These are phyloP conservation scores for Neurospora sp. DNA, from an alignment of 2,329 filamentous ascomycete genomes.

Conservation along the genomic window DNA sequence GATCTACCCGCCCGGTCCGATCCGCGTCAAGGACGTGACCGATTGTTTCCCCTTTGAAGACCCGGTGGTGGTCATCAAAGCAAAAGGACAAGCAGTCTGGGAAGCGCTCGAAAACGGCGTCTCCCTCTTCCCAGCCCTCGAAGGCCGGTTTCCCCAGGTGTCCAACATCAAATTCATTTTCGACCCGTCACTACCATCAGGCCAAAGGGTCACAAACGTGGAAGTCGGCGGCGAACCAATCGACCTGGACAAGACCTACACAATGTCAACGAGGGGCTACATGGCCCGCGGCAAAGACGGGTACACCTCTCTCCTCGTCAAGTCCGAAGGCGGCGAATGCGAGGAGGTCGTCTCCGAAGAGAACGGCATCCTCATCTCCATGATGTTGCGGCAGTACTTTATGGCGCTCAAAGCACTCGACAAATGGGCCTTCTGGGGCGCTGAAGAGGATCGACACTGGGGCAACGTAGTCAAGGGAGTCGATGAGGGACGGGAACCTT, in stretches of 20 bases:
- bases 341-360: constrained; percentile 78
- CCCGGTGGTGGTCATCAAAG: constrained; percentile 67
- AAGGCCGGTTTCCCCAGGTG: constrained; percentile 74
- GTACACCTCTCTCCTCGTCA: constrained; percentile 64
- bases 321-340: constrained; percentile 64
- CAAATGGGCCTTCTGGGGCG: constrained; percentile 65
- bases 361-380: constrained; percentile 76
- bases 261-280: constrained; percentile 72
- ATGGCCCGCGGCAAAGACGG: constrained; percentile 87
- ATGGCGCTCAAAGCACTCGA: constrained; percentile 75
- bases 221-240: constrained; percentile 52
- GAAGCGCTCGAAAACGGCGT: constrained; percentile 82
- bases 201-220: constrained; percentile 53
- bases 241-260: constrained; percentile 55
- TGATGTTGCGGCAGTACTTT: constrained; percentile 84
- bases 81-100: constrained; percentile 62
- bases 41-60: constrained; percentile 92
- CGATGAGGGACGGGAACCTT: background rate
- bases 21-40: constrained; percentile 72
- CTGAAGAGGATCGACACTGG: constrained; percentile 57
- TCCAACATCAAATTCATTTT: constrained; percentile 72
- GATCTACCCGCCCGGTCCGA: constrained; percentile 71
- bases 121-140: constrained; percentile 69
- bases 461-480: constrained; percentile 41
- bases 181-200: constrained; percentile 50